Percentiles rank a stretch among this genome's conserved stretches.
phyloP scores from a whole-genome alignment of 2,329 filamentous ascomycete genomes.

The Diplocarpon mali region DNA sequence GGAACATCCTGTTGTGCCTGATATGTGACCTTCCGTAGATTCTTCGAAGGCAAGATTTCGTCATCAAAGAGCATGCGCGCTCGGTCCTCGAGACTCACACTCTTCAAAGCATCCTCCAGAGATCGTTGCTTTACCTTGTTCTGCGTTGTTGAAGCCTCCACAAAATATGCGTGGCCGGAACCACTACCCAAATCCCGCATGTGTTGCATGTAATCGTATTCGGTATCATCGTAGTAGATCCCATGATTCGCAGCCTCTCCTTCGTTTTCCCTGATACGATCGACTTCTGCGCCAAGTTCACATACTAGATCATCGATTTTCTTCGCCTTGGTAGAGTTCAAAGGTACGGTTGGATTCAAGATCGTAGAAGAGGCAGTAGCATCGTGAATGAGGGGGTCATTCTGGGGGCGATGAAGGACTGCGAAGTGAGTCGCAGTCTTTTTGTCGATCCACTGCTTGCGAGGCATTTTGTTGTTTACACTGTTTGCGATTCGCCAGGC shows the following conservation, averaged over 20 bases:
- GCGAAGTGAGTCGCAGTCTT: conserved; percentile 88
- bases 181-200: conserved; percentile 73
- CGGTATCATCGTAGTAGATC: conserved; percentile 86
- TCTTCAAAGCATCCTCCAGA: conserved; percentile 70
- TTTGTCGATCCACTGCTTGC: conserved; percentile 53
- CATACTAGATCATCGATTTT: conserved; percentile 64
- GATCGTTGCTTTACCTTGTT: conserved; percentile 64
- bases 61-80: conserved; percentile 54
- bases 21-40: conserved; percentile 66
- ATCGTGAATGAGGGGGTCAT: conserved; percentile 96
- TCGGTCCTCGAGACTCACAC: conserved; percentile 44
- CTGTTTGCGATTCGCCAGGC: conserved; percentile 14
- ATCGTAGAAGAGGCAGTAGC: conserved; percentile 80
- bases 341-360: conserved; percentile 54
- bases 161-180: conserved; percentile 64
- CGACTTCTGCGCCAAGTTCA: conserved; percentile 59
- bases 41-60: conserved; percentile 69
- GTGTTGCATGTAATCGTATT: conserved; percentile 99
- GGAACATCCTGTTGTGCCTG: conserved; percentile 89
- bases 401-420: conserved; percentile 90
- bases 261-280: conserved; percentile 71
- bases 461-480: conserved; percentile 30
- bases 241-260: conserved; percentile 92
- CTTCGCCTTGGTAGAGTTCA: conserved; percentile 46
- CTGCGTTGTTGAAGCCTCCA: conserved; percentile 54